Percentiles rank a stretch among this genome's conserved stretches.
phyloP scores from a whole-genome alignment of 306 rosid genomes.

The Trifolium pratense region DNA sequence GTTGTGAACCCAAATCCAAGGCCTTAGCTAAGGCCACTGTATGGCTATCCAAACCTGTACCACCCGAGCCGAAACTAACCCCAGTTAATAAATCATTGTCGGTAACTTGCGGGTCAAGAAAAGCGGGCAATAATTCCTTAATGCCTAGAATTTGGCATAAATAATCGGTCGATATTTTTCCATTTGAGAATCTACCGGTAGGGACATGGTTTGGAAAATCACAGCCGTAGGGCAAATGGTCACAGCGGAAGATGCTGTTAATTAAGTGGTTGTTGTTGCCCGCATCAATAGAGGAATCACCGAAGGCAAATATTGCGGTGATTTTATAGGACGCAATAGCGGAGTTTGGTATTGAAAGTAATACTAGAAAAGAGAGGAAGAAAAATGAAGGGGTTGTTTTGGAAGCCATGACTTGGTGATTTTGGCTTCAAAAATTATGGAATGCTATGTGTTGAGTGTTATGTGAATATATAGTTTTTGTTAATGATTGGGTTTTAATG shows the following conservation, averaged over 20 bases:
- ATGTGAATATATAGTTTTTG: not conserved
- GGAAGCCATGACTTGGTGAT: conserved; percentile 28
- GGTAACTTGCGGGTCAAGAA: conserved; percentile 29
- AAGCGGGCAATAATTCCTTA: conserved; percentile 52
- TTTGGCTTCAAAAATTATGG: not conserved
- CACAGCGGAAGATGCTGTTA: not conserved
- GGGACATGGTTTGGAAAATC: conserved; percentile 45
- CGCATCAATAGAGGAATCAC: conserved; percentile 55
- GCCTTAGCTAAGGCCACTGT: conserved; percentile 10
- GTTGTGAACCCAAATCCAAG: conserved; percentile 34
- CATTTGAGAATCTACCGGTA: conserved; percentile 52
- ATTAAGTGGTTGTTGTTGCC: conserved; percentile 52
- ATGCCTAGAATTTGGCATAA: conserved; percentile 46
- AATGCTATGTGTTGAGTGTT: not conserved
- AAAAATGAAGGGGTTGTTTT: not conserved
- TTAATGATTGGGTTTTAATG: too few species aligned
- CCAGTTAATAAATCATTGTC: conserved; percentile 48
- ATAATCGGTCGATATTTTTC: conserved; percentile 51
- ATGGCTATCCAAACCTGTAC: conserved; percentile 45
- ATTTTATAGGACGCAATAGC: conserved; percentile 4
- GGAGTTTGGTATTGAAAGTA: conserved; percentile 7
- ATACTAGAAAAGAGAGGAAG: not conserved
- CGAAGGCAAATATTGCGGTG: conserved; percentile 49
- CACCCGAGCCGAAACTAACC: conserved; percentile 54
- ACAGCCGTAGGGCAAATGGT: conserved; percentile 51